Evolutionary conservation across 768 basidiomycete genomes (phyloP), one percentile per base, ranked within the genome.

Genomic region (Tulasnella calospora): DNA sequence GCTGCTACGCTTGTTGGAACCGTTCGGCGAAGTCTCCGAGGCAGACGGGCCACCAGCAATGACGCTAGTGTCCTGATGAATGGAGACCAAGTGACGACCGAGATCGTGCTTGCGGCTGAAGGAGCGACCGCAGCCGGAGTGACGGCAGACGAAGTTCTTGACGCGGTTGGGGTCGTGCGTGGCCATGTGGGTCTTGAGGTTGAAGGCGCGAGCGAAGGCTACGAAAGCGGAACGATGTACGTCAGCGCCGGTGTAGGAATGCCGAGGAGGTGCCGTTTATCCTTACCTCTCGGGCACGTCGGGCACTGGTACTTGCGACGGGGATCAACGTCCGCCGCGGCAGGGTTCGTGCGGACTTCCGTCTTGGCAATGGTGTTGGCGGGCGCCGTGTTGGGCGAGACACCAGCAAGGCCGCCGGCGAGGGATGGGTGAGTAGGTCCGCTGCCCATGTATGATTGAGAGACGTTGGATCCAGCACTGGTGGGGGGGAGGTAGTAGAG

Each of bases 31-130:
- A 51, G 51, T 46, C 76, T 27, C 10, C 76, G 35, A 33, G 36
- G 40, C 73, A 67, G 70, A n/a, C 71, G 2, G 76, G 35, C 38
- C 33, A 17, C 19, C 38, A 40, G 7, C 75, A 30, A 57, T 30
- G 61, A 51, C 78, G 55, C 46, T 80, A 41, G 92, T 92, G 80
- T 91, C 91, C 47, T 91, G 90, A 81, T 96, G 94, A 78, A 96
- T 95, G 79, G 92, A 92, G 71, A 93, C 89, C 76, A 94, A 88
- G 84, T 98, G 96, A 57, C 96, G 92, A 17, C 94, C 94, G 10
- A 98, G 86, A 82, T 98, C 96, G 83, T 98, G 96, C 85, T 97
- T 94, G 81, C 96, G 91, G 81, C 93, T 95, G 85, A 98, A 98
- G 27, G 94, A 94, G 76, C 96, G 91, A 44, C 92, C 92, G 80